Base-by-base conservation (phyloP, 208 protist species). In the Wallacemonas collosoma region DNA sequence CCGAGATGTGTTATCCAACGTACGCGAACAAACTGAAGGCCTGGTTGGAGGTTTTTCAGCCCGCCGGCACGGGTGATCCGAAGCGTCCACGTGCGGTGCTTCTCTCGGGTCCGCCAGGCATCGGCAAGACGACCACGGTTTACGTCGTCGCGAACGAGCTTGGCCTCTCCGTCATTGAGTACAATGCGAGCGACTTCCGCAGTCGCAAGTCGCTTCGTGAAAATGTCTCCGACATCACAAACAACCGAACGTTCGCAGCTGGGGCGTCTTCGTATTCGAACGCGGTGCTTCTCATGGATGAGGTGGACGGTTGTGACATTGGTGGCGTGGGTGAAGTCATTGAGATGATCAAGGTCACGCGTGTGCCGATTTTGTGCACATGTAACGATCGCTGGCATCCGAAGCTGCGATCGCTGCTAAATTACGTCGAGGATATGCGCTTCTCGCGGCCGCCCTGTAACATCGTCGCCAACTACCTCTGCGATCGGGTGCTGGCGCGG, bases 221-320 rank as follows among this genome's bases (percentile, higher is more conserved):
- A 60, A 72, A 93, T 38, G 88, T 99, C 44, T 75, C 75, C 9
- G 74, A 81, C 56, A 57, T 95, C 12, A 86, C 90, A 6, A 84
- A 75, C 56, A 98, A 97, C 81, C 82, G 77, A 36, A 84, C 83
- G 58, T 97, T 98, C 56, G 77, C 76, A n/a, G 14, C 69, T 5
- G 75, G 55, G 3, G 82, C 77, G 47, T 80, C 71, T 2, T 83
- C 83, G n/a, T 88, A 95, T 71, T 82, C 90, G 7, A 93, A 89
- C n/a, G 79, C 85, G 47, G 63, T 98, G 50, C 77, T 98, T 1
- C 88, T 99, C 11, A 99, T 99, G 98, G 99, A 99, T 82, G 99
- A 99, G 86, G 98, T 99, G 14, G 99, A 99, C 76, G 99, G 99
- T 64, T 99, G 99, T 91, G 99, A 99, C 83, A 80, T 98, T 51